Conservation (phyloP, 345 rosid genomes). For the Syzygium aqueum region DNA sequence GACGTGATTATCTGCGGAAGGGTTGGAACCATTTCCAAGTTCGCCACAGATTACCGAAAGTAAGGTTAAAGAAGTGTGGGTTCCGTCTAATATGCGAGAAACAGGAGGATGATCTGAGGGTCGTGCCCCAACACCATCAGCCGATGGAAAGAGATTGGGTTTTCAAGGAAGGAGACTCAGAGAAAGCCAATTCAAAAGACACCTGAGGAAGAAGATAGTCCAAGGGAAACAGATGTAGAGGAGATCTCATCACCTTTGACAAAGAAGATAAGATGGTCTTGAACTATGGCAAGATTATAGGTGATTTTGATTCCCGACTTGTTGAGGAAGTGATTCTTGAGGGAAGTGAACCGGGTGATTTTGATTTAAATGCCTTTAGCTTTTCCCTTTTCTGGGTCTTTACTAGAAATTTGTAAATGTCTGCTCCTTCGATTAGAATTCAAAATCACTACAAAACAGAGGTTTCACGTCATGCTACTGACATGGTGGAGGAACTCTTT, state of each 20-base stretch:
- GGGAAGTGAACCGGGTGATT: no score
- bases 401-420: background rate
- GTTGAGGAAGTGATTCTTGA: no score
- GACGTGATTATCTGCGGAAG: no score
- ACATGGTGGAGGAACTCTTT: background rate
- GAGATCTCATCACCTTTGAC: background rate
- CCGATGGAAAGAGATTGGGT: fast-evolving
- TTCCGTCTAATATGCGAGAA: background rate
- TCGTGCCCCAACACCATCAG: background rate
- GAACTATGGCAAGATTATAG: background rate
- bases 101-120: background rate
- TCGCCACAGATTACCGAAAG: fast-evolving
- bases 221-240: fast-evolving
- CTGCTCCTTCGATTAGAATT: background rate
- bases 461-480: background rate
- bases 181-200: background rate
- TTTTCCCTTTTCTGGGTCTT: background rate
- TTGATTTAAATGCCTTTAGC: background rate
- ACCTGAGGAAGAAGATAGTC: background rate
- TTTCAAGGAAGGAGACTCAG: fast-evolving
- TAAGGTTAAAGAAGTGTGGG: background rate
- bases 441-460: background rate
- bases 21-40: background rate
- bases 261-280: background rate
- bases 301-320: no score